Base-by-base conservation (phyloP, 805 yeast species). In the Yarrowia sp. region DNA sequence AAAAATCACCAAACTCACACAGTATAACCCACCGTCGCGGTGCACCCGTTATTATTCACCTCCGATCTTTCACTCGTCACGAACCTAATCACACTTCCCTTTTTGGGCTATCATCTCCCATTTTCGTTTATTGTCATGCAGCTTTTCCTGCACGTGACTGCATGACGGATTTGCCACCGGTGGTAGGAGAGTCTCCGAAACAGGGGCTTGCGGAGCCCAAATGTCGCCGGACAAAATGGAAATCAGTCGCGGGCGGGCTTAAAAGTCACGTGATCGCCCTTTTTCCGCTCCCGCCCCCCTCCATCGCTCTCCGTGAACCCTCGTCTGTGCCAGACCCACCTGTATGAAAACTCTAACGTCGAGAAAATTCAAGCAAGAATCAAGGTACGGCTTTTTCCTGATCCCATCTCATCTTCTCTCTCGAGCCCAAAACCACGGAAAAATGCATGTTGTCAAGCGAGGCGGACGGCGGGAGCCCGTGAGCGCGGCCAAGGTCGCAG, bases 401-500 rank as follows among this genome's bases (percentile, higher is more conserved):
- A 24, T 24, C 30, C 30, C 30, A 24, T 24, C 30, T 24, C 30
- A 24, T 24, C 7, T n/a, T 5, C 30, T 24, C 30, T 24, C 30
- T 24, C 19, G 49, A 44, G 17, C 17, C 8, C 12, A 3, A 8
- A 4, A 14, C 39, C 39, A 13, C 20, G n/a, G 9, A 53, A 39
- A 56, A 53, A 92, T 92, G 97, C 90, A 85, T 79, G 97, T 92
- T 74, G 85, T 82, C 77, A 92, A 92, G 78, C 88, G 97, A 86
- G 96, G 92, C 81, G 97, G 97, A 72, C 94, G 88, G 78, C 87
- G 88, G 79, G 97, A 92, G 81, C 95, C 93, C 50, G 97, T 93
- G 69, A 89, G 92, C 77, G 92, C 92, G 79, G 97, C 92, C 79
- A 93, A 94, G 80, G 93, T 95, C 84, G 93, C 98, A 66, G 96